Evolutionary conservation across 2,329 filamentous ascomycete genomes (phyloP).

Genomic region (Colletotrichum acutatum): DNA sequence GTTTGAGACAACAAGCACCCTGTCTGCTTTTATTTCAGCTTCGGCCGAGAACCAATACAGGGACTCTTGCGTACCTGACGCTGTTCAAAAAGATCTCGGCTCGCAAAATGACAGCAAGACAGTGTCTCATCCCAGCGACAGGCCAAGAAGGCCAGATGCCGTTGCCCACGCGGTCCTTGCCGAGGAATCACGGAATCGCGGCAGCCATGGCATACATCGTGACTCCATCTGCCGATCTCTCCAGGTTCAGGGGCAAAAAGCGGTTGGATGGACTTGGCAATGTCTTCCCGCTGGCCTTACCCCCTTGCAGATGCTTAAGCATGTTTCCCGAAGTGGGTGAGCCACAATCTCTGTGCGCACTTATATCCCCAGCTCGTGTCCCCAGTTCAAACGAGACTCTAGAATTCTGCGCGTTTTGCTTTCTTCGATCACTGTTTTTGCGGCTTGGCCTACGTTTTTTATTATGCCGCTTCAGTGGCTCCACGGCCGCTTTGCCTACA

Average conservation of each 20-base stretch:
- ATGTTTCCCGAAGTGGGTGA: not conserved
- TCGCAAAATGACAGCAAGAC: too few species aligned
- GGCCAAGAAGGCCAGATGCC: not conserved
- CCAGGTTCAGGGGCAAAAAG: not conserved
- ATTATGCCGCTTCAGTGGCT: not conserved
- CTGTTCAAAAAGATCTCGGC: too few species aligned
- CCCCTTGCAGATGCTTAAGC: not conserved
- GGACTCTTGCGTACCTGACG: too few species aligned
- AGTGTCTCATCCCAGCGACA: not conserved
- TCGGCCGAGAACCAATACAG: not conserved
- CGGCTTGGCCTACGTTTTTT: not conserved
- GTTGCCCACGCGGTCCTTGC: not conserved
- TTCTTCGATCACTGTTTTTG: fast-evolving
- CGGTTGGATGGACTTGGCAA: not conserved
- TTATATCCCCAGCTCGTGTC: not conserved
- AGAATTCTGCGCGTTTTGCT: not conserved
- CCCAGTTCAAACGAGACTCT: not conserved
- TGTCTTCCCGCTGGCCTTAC: not conserved
- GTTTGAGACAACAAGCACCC: not conserved
- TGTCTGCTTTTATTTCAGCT: not conserved
- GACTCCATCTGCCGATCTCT: not conserved
- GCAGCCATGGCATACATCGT: not conserved
- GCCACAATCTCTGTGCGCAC: not conserved
- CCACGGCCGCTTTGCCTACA: not conserved
- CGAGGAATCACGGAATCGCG: not conserved